These are phyloP conservation scores for Phytophthora ramorum DNA, from an alignment of 352 stramenopile species.

Conservation along the genomic window DNA sequence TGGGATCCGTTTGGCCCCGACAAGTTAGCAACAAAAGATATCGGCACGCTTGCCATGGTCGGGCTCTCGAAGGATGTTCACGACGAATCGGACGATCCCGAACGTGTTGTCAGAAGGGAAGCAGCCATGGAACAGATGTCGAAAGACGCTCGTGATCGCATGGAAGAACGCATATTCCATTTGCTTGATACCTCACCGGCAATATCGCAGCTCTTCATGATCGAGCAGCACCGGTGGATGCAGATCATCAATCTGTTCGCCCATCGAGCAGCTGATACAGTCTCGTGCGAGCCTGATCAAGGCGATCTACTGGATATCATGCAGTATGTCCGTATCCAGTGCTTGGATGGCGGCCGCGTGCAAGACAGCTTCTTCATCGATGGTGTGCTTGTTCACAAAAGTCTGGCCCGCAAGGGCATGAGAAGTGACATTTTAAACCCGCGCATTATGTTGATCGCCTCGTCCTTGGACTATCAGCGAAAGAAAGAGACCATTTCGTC, in stretches of 20 bases:
- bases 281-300: conserved; percentile 72
- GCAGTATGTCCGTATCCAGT: conserved; percentile 88
- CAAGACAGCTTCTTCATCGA: conserved; percentile 91
- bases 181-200: conserved; percentile 60
- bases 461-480: conserved; percentile 84
- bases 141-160: conserved; percentile 61
- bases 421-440: conserved; percentile 80
- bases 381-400: conserved; percentile 90
- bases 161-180: conserved; percentile 81
- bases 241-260: conserved; percentile 81
- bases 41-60: conserved; percentile 61
- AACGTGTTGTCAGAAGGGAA: conserved; percentile 48
- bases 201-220: conserved; percentile 64
- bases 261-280: conserved; percentile 62
- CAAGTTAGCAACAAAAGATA: conserved; percentile 49
- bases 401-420: conserved; percentile 84
- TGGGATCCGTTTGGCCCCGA: conserved; percentile 60
- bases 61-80: conserved; percentile 70
- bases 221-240: conserved; percentile 86
- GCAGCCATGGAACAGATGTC: conserved; percentile 61
- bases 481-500: conserved; percentile 87
- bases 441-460: conserved; percentile 85
- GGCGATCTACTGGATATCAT: conserved; percentile 86
- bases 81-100: conserved; percentile 58
- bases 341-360: conserved; percentile 72